These are phyloP conservation scores for Clathrus columnatus DNA, from an alignment of 768 basidiomycete genomes.

Conservation along the genomic window DNA sequence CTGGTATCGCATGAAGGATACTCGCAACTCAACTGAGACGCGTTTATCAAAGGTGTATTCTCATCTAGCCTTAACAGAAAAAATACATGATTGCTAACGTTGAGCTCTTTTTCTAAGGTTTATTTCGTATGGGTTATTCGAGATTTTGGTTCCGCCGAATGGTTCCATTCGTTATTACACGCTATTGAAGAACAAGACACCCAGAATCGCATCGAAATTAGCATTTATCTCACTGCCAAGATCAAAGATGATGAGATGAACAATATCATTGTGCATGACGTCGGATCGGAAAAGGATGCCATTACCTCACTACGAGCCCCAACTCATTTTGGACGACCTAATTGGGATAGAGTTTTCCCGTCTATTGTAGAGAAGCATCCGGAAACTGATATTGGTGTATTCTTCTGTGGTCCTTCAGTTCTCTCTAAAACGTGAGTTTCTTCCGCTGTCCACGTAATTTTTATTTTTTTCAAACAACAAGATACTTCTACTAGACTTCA, in stretches of 20 bases:
- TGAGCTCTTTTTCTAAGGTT: constrained; percentile 29
- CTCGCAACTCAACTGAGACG: constrained; percentile 64
- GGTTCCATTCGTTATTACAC: constrained; percentile 90
- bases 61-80: constrained; percentile 2
- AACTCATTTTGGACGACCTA: constrained; percentile 87
- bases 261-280: constrained; percentile 89
- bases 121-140: constrained; percentile 96
- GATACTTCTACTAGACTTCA: constrained; percentile 41
- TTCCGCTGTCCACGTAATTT: not conserved
- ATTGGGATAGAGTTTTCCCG: constrained; percentile 68
- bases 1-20: constrained; percentile 94
- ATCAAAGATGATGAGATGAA: constrained; percentile 89
- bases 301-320: constrained; percentile 85
- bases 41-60: constrained; percentile 73
- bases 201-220: constrained; percentile 82
- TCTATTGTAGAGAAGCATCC: constrained; percentile 77
- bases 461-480: not conserved
- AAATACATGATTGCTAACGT: not conserved
- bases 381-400: constrained; percentile 85
- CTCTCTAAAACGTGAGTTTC: constrained; percentile 42
- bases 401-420: constrained; percentile 80
- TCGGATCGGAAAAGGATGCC: constrained; percentile 87
- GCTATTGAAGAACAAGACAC: constrained; percentile 92
- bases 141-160: constrained; percentile 82
- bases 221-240: constrained; percentile 86